These are phyloP conservation scores for Paragyromitra xinjiangensis DNA, from an alignment of 495 filamentous ascomycete genomes.

Conservation along the genomic window DNA sequence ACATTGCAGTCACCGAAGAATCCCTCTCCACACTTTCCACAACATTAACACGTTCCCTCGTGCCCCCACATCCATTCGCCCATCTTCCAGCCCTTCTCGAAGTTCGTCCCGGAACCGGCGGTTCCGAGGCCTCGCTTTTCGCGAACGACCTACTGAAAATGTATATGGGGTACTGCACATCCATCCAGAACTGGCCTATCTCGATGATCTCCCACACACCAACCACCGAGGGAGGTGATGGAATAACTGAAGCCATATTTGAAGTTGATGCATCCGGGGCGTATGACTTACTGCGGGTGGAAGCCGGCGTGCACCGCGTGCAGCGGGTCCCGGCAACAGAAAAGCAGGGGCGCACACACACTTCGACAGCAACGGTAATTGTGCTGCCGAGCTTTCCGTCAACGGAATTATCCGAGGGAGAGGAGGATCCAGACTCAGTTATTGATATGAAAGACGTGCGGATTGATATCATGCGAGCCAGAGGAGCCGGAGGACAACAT, in stretches of 20 bases:
- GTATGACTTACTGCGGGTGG: slow-evolving; percentile 80
- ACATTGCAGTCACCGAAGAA: slow-evolving; percentile 72
- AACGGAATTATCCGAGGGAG: slow-evolving; percentile 60
- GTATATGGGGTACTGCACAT: slow-evolving; percentile 81
- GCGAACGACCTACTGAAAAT: slow-evolving; percentile 85
- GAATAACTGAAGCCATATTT: slow-evolving; percentile 82
- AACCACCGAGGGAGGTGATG: slow-evolving; percentile 68
- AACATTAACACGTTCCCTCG: slow-evolving; percentile 75
- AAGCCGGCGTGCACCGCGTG: slow-evolving; percentile 93
- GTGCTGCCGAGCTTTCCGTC: slow-evolving; percentile 87
- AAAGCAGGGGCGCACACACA: slow-evolving; percentile 87
- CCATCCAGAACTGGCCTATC: slow-evolving; percentile 62
- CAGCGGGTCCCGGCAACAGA: slow-evolving; percentile 93
- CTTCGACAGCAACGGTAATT: slow-evolving; percentile 88
- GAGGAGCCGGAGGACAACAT: slow-evolving; percentile 94
- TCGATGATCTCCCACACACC: slow-evolving; percentile 59
- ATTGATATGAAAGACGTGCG: slow-evolving; percentile 85
- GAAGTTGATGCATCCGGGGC: slow-evolving; percentile 80
- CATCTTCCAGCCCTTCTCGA: slow-evolving; percentile 89
- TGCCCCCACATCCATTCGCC: slow-evolving; percentile 92
- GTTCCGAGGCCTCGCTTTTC: slow-evolving; percentile 88
- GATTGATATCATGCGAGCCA: slow-evolving; percentile 87
- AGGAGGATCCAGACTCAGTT: slow-evolving; percentile 80
- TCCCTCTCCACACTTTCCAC: slow-evolving; percentile 68
- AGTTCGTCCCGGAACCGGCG: slow-evolving; percentile 91